Base-by-base conservation (phyloP, 768 basidiomycete species). In the Myochromella boudieri region DNA sequence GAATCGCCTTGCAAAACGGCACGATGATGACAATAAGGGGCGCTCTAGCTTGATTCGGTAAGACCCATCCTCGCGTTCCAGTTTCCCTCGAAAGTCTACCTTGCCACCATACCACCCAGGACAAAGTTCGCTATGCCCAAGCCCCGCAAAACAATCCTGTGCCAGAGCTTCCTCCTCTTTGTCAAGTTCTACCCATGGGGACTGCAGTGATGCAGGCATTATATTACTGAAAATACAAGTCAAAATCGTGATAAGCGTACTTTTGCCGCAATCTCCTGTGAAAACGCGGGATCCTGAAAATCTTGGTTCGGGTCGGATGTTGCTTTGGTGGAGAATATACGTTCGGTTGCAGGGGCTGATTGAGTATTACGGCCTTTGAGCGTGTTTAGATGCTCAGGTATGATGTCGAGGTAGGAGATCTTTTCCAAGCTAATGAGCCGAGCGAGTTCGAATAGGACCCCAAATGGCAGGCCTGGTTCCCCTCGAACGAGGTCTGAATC, bases 171-270 rank as follows among this genome's bases (percentile, higher is more conserved):
- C 52, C 27, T 78, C 74, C 56, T 88, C 85, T 4, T 54, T 61
- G 53, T 87, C 83, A 3, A 87, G 63, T 57, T 86, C 81, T 33
- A 58, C 56, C 83, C 84, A 88, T 0, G 84, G 82, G 10, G 71
- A 69, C 84, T 87, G 45, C 24, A 37, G 9, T 22, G 6, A 4
- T 9, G 38, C 48, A 15, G 28, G 11, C 34, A 29, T 15, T 39
- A 44, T 42, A 27, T 25, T n/a, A 42, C 36, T 8, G 21, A 31
- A 18, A 32, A 36, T 34, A 11, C 12, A 41, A 9, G 1, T 32
- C 31, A 10, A 50, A 29, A 2, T 28, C 14, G 28, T 34, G 33
- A 21, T 36, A 26, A 8, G 49, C 49, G 24, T 46, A 68, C 71
- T 51, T 58, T 69, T 9, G 65, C 61, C 18, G 64, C 63, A 8